Evolutionary conservation across 768 basidiomycete genomes (phyloP).

Genomic region (Paxillus ammoniavirescens): DNA sequence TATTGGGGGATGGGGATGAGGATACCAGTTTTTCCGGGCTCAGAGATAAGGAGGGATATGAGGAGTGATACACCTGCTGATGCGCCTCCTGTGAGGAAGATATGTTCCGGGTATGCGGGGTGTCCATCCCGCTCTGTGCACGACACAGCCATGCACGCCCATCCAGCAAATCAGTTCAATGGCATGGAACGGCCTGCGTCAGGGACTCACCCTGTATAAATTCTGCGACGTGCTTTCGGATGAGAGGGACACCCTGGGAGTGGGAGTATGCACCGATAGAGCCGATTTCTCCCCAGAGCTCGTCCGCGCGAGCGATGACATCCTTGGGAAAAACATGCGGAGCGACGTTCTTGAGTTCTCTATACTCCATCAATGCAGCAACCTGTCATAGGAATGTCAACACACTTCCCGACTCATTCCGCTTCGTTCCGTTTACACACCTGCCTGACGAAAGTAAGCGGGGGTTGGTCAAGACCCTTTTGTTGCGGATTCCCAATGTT

Average conservation of each 20-base stretch:
- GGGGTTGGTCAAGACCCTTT: constrained; percentile 88
- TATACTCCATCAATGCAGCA: constrained; percentile 90
- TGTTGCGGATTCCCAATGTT: constrained; percentile 99
- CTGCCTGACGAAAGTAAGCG: constrained; percentile 91
- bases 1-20: constrained; percentile 99
- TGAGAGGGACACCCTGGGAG: constrained; percentile 87
- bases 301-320: constrained; percentile 78
- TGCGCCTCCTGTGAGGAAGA: constrained; percentile 95
- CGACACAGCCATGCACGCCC: not conserved
- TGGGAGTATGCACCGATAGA: constrained; percentile 95
- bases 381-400: constrained; percentile 47
- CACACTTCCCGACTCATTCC: not conserved
- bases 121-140: constrained; percentile 82
- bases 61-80: constrained; percentile 91
- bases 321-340: constrained; percentile 81
- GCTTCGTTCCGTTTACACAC: constrained; percentile 38
- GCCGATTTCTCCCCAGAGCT: constrained; percentile 82
- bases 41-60: constrained; percentile 74
- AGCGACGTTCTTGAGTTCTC: constrained; percentile 75
- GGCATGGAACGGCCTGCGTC: not conserved
- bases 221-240: constrained; percentile 83
- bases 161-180: constrained; percentile 3
- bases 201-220: constrained; percentile 75
- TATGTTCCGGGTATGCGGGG: constrained; percentile 76
- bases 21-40: constrained; percentile 62